A percentile compares a stretch with the other conserved stretches of the same genome.
Evolutionary conservation across 768 basidiomycete genomes (phyloP).

Genomic region (Punctularia strigosozonata): DNA sequence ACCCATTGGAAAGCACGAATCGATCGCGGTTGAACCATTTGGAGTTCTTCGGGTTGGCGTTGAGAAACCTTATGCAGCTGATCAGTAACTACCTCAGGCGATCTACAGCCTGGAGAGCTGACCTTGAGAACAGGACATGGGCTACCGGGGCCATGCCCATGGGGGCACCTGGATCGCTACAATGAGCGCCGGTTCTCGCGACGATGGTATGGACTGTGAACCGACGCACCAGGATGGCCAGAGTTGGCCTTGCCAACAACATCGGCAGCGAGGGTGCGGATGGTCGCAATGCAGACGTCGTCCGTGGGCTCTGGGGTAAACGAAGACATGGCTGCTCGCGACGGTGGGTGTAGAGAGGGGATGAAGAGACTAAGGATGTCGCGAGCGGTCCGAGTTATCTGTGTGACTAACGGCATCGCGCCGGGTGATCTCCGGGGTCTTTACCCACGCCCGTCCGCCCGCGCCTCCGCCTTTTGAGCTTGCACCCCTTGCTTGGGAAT

Average conservation of each 20-base stretch:
- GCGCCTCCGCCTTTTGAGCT: too few relatives aligned
- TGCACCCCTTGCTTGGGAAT: too few relatives aligned
- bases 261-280: constrained; percentile 67
- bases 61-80: constrained; percentile 50
- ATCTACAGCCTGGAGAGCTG: constrained; percentile 6
- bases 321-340: constrained; percentile 29
- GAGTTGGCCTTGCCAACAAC: constrained; percentile 84
- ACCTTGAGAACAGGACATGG: constrained; percentile 74
- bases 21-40: constrained; percentile 96
- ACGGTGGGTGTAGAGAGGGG: constrained; percentile 5
- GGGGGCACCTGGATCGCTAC: constrained; percentile 56
- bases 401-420: neutral
- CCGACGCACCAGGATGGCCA: constrained; percentile 68
- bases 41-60: constrained; percentile 78
- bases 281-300: constrained; percentile 53
- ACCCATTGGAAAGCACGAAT: constrained; percentile 95
- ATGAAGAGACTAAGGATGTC: constrained; percentile 1
- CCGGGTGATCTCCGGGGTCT: neutral
- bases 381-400: neutral
- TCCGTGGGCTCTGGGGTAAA: constrained; percentile 32
- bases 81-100: neutral
- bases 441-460: too few relatives aligned
- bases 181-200: neutral
- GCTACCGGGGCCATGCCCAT: constrained; percentile 88
- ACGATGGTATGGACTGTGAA: neutral